phyloP scores from a whole-genome alignment of 176 grass and related monocot species.

The Triticum dicoccoides region DNA sequence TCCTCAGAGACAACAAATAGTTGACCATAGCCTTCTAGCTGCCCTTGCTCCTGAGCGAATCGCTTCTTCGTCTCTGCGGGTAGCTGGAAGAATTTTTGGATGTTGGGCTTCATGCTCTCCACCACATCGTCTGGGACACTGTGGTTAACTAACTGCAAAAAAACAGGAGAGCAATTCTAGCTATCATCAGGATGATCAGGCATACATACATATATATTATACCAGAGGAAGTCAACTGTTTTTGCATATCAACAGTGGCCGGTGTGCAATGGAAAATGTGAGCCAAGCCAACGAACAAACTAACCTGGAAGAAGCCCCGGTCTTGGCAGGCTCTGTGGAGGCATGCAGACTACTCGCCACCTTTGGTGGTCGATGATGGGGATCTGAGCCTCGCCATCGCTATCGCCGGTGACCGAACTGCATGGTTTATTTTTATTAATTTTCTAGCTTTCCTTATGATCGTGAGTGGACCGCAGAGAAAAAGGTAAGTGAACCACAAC shows the following conservation, averaged over 20 bases:
- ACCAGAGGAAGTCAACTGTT: not conserved
- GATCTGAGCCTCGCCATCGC: not conserved
- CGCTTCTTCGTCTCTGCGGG: constrained; percentile 32
- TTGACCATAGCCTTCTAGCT: constrained; percentile 54
- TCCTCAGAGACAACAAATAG: constrained; percentile 53
- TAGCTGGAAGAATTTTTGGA: constrained; percentile 30
- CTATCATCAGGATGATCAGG: not conserved
- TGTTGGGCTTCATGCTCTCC: constrained; percentile 19
- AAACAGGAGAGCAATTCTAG: too few species aligned
- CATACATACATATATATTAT: not conserved
- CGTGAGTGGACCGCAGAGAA: too few species aligned
- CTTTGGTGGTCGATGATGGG: constrained; percentile 11
- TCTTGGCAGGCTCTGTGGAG: constrained; percentile 47
- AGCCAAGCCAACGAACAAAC: constrained; percentile 13
- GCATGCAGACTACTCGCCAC: constrained; percentile 25
- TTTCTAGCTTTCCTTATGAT: too few species aligned
- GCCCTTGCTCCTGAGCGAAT: constrained; percentile 20
- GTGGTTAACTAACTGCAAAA: constrained; percentile 31
- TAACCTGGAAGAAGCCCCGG: constrained; percentile 67
- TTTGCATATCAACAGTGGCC: not conserved
- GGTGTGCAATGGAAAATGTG: too few species aligned
- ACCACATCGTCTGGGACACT: constrained; percentile 14
- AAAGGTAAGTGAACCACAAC: too few species aligned
- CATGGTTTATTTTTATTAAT: too few species aligned
- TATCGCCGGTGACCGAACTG: not conserved